Percentiles rank a stretch among this genome's conserved stretches.
phyloP scores from a whole-genome alignment of 306 rosid species.

The Cicer cuneatum region DNA sequence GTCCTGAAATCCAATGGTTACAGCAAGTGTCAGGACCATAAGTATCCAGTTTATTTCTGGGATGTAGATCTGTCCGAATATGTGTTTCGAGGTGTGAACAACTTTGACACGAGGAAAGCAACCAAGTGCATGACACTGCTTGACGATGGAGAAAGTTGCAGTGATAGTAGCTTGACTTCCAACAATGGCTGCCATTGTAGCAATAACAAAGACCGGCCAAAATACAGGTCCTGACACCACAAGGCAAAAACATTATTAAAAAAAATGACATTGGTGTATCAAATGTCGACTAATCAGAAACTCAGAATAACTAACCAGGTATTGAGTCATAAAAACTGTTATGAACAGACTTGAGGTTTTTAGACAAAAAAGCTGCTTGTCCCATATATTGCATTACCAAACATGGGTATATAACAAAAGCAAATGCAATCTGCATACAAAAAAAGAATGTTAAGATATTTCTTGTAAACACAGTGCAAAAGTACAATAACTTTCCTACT shows the following conservation, averaged over 20 bases:
- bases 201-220: conserved; percentile 84
- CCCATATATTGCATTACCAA: conserved; percentile 91
- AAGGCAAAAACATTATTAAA: conserved; percentile 32
- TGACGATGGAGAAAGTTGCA: conserved; percentile 85
- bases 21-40: conserved; percentile 79
- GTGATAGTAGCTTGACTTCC: conserved; percentile 89
- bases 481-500: background rate
- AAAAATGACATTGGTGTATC: conserved; percentile 32
- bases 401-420: conserved; percentile 75
- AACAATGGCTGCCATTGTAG: conserved; percentile 78
- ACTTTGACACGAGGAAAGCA: conserved; percentile 40
- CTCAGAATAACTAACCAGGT: conserved; percentile 65
- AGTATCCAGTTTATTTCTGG: conserved; percentile 94
- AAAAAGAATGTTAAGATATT: conserved; percentile 32
- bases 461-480: conserved; percentile 16
- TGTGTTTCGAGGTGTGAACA: conserved; percentile 60
- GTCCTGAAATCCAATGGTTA: conserved; percentile 82
- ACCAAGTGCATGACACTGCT: conserved; percentile 84
- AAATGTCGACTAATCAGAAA: conserved; percentile 36
- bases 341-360: conserved; percentile 50
- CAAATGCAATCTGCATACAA: conserved; percentile 76
- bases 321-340: conserved; percentile 72
- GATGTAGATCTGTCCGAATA: conserved; percentile 84
- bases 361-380: conserved; percentile 85
- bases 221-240: conserved; percentile 59